Conservation (phyloP, 345 rosid species). For the Trapa bicornis region DNA sequence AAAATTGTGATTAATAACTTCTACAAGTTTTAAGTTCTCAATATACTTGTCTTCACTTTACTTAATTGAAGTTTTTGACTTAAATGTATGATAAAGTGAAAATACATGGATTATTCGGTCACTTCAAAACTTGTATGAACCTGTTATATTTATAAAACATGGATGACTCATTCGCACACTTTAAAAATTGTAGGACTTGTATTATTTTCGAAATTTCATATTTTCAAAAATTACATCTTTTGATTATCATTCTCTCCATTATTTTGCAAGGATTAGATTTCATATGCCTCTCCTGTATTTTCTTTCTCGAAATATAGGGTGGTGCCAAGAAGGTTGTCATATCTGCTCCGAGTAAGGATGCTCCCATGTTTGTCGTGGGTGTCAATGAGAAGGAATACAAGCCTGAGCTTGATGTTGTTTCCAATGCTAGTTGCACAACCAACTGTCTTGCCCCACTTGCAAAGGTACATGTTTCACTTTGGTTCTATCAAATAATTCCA, state of each 20-base stretch:
- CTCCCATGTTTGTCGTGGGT: constrained; percentile 69
- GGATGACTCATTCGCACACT: too few species aligned
- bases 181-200: too few species aligned
- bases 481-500: background rate
- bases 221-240: background rate
- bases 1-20: too few species aligned
- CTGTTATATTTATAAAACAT: too few species aligned
- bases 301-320: constrained; percentile 21
- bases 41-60: too few species aligned
- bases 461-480: constrained; percentile 23
- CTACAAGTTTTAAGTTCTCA: too few species aligned
- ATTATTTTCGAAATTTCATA: background rate
- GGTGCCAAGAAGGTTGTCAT: constrained; percentile 62
- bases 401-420: constrained; percentile 34
- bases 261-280: background rate
- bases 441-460: constrained; percentile 69
- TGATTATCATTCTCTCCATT: background rate
- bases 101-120: too few species aligned
- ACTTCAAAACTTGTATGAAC: too few species aligned
- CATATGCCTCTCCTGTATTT: background rate
- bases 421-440: constrained; percentile 72
- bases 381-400: constrained; percentile 55
- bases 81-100: too few species aligned
- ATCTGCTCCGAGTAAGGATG: constrained; percentile 56
- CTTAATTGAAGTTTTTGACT: too few species aligned